Evolutionary conservation across 2,329 filamentous ascomycete genomes (phyloP).

Genomic region (Bipolaris oryzae): DNA sequence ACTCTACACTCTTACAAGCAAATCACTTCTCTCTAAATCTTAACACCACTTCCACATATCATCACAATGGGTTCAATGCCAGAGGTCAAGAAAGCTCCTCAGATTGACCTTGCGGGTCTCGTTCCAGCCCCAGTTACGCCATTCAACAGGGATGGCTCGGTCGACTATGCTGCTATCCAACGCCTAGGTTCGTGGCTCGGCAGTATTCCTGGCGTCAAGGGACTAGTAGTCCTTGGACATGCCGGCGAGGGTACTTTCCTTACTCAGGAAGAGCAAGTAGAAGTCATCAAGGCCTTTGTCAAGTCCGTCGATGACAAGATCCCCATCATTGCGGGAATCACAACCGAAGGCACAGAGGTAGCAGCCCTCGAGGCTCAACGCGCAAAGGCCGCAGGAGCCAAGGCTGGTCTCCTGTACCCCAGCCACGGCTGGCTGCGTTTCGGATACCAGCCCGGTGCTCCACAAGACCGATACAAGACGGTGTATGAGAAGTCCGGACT

Average conservation of each 20-base stretch:
- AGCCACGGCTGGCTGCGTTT: slow-evolving; percentile 63
- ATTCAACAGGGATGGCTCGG: slow-evolving; percentile 56
- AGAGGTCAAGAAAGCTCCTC: slow-evolving; percentile 27
- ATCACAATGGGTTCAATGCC: slow-evolving; percentile 34
- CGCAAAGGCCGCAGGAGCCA: slow-evolving; percentile 58
- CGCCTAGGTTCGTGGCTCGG: slow-evolving; percentile 61
- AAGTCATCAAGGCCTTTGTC: slow-evolving; percentile 60
- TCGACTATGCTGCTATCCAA: slow-evolving; percentile 61
- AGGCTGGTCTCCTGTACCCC: slow-evolving; percentile 60
- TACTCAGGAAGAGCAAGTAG: slow-evolving; percentile 56
- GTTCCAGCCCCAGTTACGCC: slow-evolving; percentile 60
- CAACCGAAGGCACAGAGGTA: slow-evolving; percentile 60
- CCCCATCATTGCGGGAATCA: slow-evolving; percentile 61
- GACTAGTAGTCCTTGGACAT: slow-evolving; percentile 61
- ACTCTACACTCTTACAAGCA: neutral
- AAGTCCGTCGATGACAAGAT: slow-evolving; percentile 59
- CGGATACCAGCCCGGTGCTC: slow-evolving; percentile 59
- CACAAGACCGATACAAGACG: slow-evolving; percentile 58
- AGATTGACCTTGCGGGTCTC: slow-evolving; percentile 57
- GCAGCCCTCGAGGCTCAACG: slow-evolving; percentile 59
- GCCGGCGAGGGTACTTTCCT: slow-evolving; percentile 62
- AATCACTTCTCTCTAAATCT: slow-evolving; percentile 4
- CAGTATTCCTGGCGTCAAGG: slow-evolving; percentile 59
- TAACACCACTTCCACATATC: neutral
- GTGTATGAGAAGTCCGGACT: slow-evolving; percentile 59